Conservation (phyloP, 1,284 basidiomycete genomes). For the Somion occarium region DNA sequence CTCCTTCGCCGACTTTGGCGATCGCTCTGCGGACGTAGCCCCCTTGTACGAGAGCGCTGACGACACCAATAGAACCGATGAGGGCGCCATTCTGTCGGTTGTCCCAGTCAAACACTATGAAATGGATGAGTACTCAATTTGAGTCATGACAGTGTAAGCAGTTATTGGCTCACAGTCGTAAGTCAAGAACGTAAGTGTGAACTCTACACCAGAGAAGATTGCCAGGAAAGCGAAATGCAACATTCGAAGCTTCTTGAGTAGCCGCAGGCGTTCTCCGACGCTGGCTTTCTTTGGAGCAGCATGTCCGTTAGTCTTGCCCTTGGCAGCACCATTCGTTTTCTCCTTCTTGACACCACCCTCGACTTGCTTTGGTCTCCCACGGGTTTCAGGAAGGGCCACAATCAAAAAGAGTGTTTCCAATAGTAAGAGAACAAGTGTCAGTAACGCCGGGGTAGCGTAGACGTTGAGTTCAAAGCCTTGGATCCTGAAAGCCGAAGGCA, state of each 20-base stretch:
- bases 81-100: conserved; percentile 87
- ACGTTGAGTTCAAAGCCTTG: conserved; percentile 73
- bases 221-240: conserved; percentile 82
- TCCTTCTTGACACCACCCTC: conserved; percentile 21
- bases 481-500: conserved; percentile 50
- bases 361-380: conserved; percentile 35
- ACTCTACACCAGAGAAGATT: conserved; percentile 89
- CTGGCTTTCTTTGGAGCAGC: conserved; percentile 21
- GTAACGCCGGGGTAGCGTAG: conserved; percentile 78
- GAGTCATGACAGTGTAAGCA: too few relatives aligned
- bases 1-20: conserved; percentile 66
- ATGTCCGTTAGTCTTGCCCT: conserved; percentile 15
- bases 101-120: conserved; percentile 77
- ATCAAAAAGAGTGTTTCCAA: conserved; percentile 71
- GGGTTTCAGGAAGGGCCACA: conserved; percentile 76
- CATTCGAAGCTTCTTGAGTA: conserved; percentile 52
- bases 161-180: conserved; percentile 63
- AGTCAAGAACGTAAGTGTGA: conserved; percentile 88
- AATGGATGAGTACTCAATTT: conserved; percentile 11
- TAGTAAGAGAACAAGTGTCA: conserved; percentile 70
- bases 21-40: conserved; percentile 82
- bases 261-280: conserved; percentile 43
- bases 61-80: conserved; percentile 83
- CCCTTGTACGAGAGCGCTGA: conserved; percentile 85
- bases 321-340: conserved; percentile 16